A percentile compares a stretch with the other conserved stretches of the same genome.
phyloP scores from a whole-genome alignment of 495 filamentous ascomycete genomes.

The Tuber magnatum region DNA sequence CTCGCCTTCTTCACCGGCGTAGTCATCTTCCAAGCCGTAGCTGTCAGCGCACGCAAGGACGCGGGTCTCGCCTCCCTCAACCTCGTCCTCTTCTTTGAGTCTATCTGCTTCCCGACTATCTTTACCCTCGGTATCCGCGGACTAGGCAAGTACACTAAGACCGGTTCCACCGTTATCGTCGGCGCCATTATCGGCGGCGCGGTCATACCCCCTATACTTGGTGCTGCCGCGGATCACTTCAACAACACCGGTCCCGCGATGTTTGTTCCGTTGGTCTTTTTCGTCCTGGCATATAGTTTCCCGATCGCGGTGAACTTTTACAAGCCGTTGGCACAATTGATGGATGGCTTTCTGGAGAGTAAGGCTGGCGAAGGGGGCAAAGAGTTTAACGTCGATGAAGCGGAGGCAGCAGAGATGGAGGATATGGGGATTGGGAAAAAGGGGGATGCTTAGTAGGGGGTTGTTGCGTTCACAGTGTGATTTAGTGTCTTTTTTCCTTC shows the following conservation, averaged over 20 bases:
- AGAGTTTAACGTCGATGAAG: slow-evolving; percentile 38
- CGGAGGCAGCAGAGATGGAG: slow-evolving; percentile 8
- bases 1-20: slow-evolving; percentile 41
- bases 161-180: slow-evolving; percentile 53
- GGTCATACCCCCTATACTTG: slow-evolving; percentile 49
- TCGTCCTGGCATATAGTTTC: slow-evolving; percentile 55
- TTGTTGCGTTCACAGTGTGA: neutral
- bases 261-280: slow-evolving; percentile 54
- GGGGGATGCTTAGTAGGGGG: slow-evolving; percentile 8
- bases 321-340: slow-evolving; percentile 46
- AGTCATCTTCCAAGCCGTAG: slow-evolving; percentile 41
- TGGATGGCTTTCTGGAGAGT: slow-evolving; percentile 49
- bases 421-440: slow-evolving; percentile 16
- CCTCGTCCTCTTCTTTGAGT: slow-evolving; percentile 56
- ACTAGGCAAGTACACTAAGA: slow-evolving; percentile 55
- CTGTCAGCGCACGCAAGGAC: slow-evolving; percentile 42
- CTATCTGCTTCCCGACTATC: slow-evolving; percentile 58
- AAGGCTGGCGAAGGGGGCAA: slow-evolving; percentile 44
- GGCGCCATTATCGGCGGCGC: slow-evolving; percentile 54
- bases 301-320: slow-evolving; percentile 53
- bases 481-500: neutral
- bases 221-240: slow-evolving; percentile 47
- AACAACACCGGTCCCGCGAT: slow-evolving; percentile 50
- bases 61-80: slow-evolving; percentile 48
- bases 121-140: slow-evolving; percentile 56